A percentile compares a stretch with the other conserved stretches of the same genome.
Evolutionary conservation across 139 green algal species (phyloP).

Genomic region (Desmodesmus armatus): DNA sequence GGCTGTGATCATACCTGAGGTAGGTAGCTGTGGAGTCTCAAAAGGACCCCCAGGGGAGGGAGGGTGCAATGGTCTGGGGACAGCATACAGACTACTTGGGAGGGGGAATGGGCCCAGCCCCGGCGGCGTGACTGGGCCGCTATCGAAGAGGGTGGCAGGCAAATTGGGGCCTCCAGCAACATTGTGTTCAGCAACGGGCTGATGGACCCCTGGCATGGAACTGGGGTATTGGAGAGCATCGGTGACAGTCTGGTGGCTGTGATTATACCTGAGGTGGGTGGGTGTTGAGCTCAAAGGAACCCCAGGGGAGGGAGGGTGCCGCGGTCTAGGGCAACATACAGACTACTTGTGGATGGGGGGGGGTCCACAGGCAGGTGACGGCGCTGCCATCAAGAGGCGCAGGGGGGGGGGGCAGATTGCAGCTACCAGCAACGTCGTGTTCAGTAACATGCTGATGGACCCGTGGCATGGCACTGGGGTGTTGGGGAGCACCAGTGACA

Average conservation of each 20-base stretch:
- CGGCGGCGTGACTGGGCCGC: no score
- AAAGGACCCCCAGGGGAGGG: no score
- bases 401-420: conserved; percentile 54
- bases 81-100: no score
- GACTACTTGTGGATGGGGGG: no score
- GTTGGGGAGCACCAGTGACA: conserved; percentile 60
- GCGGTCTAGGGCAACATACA: no score
- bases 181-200: conserved; percentile 84
- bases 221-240: conserved; percentile 62
- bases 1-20: conserved; percentile 74
- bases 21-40: no score
- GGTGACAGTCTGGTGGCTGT: conserved; percentile 65
- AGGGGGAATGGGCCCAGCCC: no score
- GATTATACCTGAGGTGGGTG: conserved; percentile 69
- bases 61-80: no score
- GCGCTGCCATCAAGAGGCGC: no score
- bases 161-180: conserved; percentile 43
- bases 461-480: conserved; percentile 73
- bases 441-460: conserved; percentile 89
- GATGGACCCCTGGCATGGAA: conserved; percentile 81
- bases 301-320: no score
- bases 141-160: conserved; percentile 65
- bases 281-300: no score
- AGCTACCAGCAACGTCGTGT: conserved; percentile 55
- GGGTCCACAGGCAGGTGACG: no score